Conservation (phyloP, 768 basidiomycete species). For the Exsudoporus frostii region DNA sequence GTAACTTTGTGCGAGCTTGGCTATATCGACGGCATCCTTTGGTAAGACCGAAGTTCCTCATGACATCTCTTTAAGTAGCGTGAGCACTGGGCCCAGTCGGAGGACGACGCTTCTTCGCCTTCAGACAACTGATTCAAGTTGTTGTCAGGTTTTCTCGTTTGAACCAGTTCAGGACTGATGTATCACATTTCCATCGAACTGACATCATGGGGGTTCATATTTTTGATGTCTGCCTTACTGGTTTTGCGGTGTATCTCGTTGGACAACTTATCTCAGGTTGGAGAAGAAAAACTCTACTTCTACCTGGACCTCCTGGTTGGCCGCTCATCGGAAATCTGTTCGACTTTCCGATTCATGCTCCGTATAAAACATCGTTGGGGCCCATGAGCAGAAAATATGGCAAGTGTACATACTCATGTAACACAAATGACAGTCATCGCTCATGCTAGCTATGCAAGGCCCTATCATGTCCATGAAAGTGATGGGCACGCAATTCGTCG, state of each 20-base stretch:
- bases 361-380: conserved; percentile 51
- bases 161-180: too few relatives aligned
- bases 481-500: conserved; percentile 43
- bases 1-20: too few relatives aligned
- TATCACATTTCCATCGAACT: not conserved
- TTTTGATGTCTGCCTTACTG: conserved; percentile 8
- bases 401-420: conserved; percentile 19
- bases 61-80: too few relatives aligned
- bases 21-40: too few relatives aligned
- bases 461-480: conserved; percentile 15
- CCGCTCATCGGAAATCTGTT: conserved; percentile 53
- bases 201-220: not conserved
- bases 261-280: not conserved
- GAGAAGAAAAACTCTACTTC: not conserved
- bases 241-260: conserved; percentile 5
- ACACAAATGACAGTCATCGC: not conserved
- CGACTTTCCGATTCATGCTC: conserved; percentile 48
- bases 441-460: conserved; percentile 17
- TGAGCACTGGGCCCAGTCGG: too few relatives aligned
- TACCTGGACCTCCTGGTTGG: conserved; percentile 12
- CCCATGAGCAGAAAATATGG: conserved; percentile 42
- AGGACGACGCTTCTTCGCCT: too few relatives aligned
- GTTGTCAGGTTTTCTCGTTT: too few relatives aligned
- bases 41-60: too few relatives aligned
- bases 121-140: too few relatives aligned